Conservation (phyloP, 148 eudicot species). For the Hydrangea macrophylla region DNA sequence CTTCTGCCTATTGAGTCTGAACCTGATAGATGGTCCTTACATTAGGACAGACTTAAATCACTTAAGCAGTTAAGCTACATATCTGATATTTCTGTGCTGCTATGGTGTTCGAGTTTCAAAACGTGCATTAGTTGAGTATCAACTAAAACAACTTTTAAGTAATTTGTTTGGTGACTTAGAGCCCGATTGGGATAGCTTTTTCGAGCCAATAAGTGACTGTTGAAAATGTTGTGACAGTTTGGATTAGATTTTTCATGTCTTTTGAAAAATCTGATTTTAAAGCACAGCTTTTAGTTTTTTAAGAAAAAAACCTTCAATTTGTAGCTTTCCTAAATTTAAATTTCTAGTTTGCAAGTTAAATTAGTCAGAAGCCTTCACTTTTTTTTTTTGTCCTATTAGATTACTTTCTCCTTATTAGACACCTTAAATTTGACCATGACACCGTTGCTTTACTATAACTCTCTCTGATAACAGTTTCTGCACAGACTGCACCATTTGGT, state of each 20-base stretch:
- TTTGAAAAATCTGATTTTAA: not conserved
- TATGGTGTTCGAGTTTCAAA: not conserved
- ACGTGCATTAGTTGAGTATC: not conserved
- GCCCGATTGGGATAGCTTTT: too few relatives aligned
- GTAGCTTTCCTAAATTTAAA: too few relatives aligned
- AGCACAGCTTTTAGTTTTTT: too few relatives aligned
- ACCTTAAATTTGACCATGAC: not conserved
- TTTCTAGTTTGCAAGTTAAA: too few relatives aligned
- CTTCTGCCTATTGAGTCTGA: not conserved
- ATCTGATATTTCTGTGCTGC: slow-evolving; percentile 2
- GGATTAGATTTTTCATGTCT: too few relatives aligned
- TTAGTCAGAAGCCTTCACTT: not conserved
- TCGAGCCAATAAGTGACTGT: too few relatives aligned
- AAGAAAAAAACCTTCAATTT: too few relatives aligned
- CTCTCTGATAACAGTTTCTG: too few relatives aligned
- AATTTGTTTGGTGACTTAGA: not conserved
- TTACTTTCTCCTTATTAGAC: not conserved
- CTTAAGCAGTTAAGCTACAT: not conserved
- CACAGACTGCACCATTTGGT: too few relatives aligned
- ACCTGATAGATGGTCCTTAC: not conserved
- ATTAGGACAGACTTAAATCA: not conserved
- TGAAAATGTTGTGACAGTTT: too few relatives aligned
- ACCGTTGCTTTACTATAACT: not conserved
- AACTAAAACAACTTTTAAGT: not conserved
- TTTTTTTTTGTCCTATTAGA: not conserved